phyloP scores from a whole-genome alignment of 2,329 filamentous ascomycete species.

The Cercospora canescens region DNA sequence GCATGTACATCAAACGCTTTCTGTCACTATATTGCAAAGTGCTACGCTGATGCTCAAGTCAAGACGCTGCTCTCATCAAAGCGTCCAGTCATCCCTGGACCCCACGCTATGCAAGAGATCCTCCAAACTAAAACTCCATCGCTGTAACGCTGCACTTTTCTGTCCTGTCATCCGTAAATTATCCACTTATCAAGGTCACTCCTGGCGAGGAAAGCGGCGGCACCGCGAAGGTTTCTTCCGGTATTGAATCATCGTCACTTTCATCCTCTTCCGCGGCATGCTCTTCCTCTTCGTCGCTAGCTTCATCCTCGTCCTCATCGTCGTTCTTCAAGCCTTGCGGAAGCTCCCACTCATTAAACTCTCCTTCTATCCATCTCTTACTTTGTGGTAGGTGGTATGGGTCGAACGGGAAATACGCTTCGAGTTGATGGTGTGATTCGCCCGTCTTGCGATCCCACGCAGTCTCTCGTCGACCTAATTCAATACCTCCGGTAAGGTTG shows the following conservation, averaged over 20 bases:
- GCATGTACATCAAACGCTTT: neutral
- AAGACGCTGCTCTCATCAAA: conserved; percentile 19
- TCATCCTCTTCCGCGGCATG: conserved; percentile 41
- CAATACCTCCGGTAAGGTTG: conserved; percentile 49
- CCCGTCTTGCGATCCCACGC: conserved; percentile 57
- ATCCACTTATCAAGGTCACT: conserved; percentile 18
- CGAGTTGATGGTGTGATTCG: conserved; percentile 80
- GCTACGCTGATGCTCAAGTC: conserved; percentile 26
- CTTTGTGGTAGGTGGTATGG: conserved; percentile 89
- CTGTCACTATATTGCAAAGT: neutral
- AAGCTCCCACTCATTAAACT: conserved; percentile 79
- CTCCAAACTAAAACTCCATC: conserved; percentile 10
- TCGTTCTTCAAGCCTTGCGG: conserved; percentile 64
- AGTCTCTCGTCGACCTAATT: conserved; percentile 56
- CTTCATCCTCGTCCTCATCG: conserved; percentile 52
- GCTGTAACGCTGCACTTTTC: conserved; percentile 19
- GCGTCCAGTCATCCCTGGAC: conserved; percentile 23
- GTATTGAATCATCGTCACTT: conserved; percentile 30
- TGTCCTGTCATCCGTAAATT: conserved; percentile 14
- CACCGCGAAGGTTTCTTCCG: conserved; percentile 24
- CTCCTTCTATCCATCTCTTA: conserved; percentile 80
- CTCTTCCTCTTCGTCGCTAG: conserved; percentile 40
- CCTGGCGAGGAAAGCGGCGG: conserved; percentile 16
- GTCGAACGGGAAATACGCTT: conserved; percentile 96
- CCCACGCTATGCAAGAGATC: conserved; percentile 20